Conservation (phyloP, 257 asterid species). For the Primulina huaijiensis region DNA sequence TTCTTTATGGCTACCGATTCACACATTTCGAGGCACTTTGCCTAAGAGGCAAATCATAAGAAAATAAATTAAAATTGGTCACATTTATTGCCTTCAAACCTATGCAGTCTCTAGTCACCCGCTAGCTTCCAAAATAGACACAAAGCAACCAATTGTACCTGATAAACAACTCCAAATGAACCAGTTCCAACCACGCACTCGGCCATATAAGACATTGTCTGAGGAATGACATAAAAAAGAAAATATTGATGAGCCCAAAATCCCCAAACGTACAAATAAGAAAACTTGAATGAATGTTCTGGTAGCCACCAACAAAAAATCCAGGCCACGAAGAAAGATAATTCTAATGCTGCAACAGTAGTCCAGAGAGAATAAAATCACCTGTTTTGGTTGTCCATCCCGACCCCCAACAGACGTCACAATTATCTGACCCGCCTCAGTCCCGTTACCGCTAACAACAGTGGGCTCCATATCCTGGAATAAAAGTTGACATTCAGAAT, state of each 20-base stretch:
- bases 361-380: constrained; percentile 20
- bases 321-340: neutral
- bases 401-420: constrained; percentile 70
- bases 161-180: constrained; percentile 74
- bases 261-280: constrained; percentile 13
- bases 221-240: constrained; percentile 23
- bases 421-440: constrained; percentile 88
- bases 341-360: neutral
- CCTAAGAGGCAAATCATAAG: constrained; percentile 23
- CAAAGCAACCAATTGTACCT: constrained; percentile 41
- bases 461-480: constrained; percentile 73
- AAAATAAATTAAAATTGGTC: neutral
- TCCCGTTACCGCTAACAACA: constrained; percentile 70
- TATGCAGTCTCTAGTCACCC: neutral
- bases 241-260: neutral
- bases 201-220: constrained; percentile 73
- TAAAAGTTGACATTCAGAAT: neutral
- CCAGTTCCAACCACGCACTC: constrained; percentile 64
- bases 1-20: constrained; percentile 60
- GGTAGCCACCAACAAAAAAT: neutral
- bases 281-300: neutral
- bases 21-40: constrained; percentile 54
- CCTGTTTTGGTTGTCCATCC: constrained; percentile 86
- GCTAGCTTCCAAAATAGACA: neutral
- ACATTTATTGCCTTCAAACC: neutral